Percentiles rank a stretch among this genome's conserved stretches.
Conservation (phyloP, 2,329 filamentous ascomycete species). For the Botryotinia narcissicola region DNA sequence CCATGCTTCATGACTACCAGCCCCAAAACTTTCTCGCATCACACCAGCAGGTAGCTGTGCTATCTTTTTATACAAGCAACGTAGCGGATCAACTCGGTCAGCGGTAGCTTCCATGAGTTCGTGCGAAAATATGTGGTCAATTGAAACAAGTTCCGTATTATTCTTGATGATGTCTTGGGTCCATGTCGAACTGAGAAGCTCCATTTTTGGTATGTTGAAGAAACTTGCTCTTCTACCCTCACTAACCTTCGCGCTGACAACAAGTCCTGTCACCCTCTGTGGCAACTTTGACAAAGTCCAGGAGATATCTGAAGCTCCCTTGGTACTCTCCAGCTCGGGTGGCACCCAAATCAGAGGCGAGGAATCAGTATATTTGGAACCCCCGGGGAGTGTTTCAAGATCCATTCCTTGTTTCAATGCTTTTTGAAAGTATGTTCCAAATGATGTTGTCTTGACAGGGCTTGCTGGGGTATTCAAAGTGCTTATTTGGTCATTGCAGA, state of each 20-base stretch:
- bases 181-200: background rate
- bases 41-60: background rate
- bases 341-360: background rate
- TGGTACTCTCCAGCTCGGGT: background rate
- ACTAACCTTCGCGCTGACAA: background rate
- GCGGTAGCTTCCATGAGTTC: background rate
- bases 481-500: background rate
- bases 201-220: background rate
- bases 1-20: background rate
- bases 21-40: background rate
- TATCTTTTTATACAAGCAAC: background rate
- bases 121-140: background rate
- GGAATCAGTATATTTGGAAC: background rate
- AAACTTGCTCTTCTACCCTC: background rate
- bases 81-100: background rate
- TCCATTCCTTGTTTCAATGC: background rate
- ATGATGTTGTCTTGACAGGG: background rate
- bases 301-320: background rate
- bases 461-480: no score
- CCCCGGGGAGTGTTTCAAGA: background rate
- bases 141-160: background rate
- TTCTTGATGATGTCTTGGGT: background rate
- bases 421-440: slow-evolving; percentile 1
- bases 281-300: background rate
- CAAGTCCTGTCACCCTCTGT: background rate